Conservation (phyloP, 257 asterid species). For the Nicotiana noctiflora region DNA sequence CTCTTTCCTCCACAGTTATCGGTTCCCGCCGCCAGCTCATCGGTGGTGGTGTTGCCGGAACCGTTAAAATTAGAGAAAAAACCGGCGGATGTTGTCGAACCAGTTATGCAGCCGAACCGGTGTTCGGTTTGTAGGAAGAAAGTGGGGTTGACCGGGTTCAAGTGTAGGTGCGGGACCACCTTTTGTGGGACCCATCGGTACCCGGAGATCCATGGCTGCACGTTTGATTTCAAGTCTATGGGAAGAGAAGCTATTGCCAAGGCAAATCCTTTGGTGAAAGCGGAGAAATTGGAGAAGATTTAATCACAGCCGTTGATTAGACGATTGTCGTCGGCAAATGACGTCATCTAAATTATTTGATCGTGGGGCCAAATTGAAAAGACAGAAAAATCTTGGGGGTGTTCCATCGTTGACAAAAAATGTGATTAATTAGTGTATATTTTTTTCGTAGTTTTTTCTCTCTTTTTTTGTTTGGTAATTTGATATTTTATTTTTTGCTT, state of each 20-base stretch:
- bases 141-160: constrained; percentile 79
- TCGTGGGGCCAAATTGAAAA: background rate
- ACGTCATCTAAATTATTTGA: background rate
- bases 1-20: constrained; percentile 5
- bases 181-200: constrained; percentile 85
- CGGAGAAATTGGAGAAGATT: constrained; percentile 54
- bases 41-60: constrained; percentile 14
- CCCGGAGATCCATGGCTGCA: constrained; percentile 79
- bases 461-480: background rate
- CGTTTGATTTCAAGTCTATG: constrained; percentile 65
- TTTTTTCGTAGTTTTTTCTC: background rate
- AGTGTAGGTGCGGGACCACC: constrained; percentile 76
- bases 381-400: background rate
- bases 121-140: constrained; percentile 64
- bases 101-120: constrained; percentile 39
- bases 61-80: background rate
- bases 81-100: constrained; percentile 2
- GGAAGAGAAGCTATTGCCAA: constrained; percentile 86
- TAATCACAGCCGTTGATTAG: constrained; percentile 32
- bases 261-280: constrained; percentile 74
- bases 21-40: background rate
- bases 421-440: constrained; percentile 11
- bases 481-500: background rate
- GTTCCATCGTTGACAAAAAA: background rate
- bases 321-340: background rate